These are phyloP conservation scores for Spongospora subterranea DNA, from an alignment of 208 protist species.

Conservation along the genomic window DNA sequence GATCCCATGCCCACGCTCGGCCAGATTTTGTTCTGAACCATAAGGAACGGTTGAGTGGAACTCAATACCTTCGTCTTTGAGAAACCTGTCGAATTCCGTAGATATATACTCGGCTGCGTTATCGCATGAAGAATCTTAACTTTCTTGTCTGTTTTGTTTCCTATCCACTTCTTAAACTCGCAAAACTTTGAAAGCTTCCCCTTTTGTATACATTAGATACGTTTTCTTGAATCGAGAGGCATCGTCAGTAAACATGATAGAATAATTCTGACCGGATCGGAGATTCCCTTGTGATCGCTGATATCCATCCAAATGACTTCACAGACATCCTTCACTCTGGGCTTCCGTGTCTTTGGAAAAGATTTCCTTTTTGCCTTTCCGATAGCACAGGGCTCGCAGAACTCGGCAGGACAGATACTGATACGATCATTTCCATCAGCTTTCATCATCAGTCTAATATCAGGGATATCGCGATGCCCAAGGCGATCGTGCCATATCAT, in stretches of 20 bases:
- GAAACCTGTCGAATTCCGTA: too few relatives aligned
- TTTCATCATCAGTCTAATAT: background rate
- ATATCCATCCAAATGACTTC: constrained; percentile 34
- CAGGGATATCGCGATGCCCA: background rate
- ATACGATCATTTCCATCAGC: background rate
- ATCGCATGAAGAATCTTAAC: background rate
- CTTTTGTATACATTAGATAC: background rate
- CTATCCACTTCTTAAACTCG: background rate
- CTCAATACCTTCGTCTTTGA: too few relatives aligned
- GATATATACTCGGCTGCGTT: too few relatives aligned
- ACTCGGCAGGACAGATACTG: background rate
- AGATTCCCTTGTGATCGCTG: background rate
- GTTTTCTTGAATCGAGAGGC: background rate
- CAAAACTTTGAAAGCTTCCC: background rate
- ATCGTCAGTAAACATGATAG: constrained; percentile 33
- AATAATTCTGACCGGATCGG: background rate
- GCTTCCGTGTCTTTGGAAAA: background rate
- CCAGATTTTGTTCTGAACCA: too few relatives aligned
- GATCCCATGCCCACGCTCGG: background rate
- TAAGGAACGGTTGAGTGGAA: too few relatives aligned
- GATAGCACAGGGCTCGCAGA: constrained; percentile 30
- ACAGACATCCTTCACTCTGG: background rate
- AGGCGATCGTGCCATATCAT: background rate
- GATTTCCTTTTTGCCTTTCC: background rate
- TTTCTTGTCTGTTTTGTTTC: background rate